Conservation (phyloP, 2,329 filamentous ascomycete genomes). For the Plectosphaerella cucumerina region DNA sequence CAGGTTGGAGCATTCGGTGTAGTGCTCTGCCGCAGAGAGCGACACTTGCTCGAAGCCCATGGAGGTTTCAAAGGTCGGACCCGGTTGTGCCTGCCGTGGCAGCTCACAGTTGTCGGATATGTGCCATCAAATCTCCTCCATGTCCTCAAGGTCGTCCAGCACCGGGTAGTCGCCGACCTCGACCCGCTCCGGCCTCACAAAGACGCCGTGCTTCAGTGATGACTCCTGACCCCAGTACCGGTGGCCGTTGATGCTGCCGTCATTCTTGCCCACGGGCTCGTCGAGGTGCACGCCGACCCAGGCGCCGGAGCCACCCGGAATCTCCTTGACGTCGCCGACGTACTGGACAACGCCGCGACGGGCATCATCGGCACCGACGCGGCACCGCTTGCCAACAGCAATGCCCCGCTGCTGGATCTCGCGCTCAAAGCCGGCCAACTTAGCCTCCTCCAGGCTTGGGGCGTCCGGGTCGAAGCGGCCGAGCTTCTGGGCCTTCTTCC, state of each 20-base stretch:
- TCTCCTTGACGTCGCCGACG: constrained; percentile 70
- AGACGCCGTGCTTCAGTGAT: constrained; percentile 67
- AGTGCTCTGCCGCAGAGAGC: no score
- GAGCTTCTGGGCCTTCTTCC: constrained; percentile 94
- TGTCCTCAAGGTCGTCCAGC: constrained; percentile 71
- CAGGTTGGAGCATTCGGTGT: no score
- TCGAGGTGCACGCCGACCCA: constrained; percentile 77
- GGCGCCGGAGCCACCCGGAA: constrained; percentile 57
- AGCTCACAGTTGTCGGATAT: no score
- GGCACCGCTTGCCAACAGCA: constrained; percentile 57
- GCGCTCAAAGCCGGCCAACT: constrained; percentile 61
- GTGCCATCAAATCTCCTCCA: constrained; percentile 62
- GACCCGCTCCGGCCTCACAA: constrained; percentile 73
- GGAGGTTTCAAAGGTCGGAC: no score
- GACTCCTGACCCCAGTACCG: constrained; percentile 68
- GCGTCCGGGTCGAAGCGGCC: constrained; percentile 91
- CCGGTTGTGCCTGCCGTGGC: no score
- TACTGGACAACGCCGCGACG: constrained; percentile 68
- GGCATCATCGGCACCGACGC: constrained; percentile 62
- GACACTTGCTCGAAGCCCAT: no score
- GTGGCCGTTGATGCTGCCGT: constrained; percentile 63
- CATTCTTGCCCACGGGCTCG: constrained; percentile 79
- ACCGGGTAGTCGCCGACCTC: constrained; percentile 70
- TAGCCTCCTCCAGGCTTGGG: constrained; percentile 67
- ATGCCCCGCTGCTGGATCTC: constrained; percentile 70